Conservation (phyloP, 2,329 filamentous ascomycete genomes). For the Aureobasidium sp. region DNA sequence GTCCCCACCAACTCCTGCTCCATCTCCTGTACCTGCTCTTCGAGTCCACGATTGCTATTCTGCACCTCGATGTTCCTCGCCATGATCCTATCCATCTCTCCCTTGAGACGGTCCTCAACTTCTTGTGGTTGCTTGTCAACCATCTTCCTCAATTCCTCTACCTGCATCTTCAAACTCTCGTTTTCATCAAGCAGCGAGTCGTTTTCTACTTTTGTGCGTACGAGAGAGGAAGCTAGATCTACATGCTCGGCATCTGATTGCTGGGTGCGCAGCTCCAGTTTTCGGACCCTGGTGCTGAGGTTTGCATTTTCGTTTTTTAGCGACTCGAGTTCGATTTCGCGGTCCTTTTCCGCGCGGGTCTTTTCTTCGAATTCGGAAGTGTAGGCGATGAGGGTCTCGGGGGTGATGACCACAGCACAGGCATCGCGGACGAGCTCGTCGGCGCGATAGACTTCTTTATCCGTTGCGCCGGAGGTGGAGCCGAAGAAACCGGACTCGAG, state of each 20-base stretch:
- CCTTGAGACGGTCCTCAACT: constrained; percentile 70
- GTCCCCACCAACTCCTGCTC: constrained; percentile 86
- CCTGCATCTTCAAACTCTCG: constrained; percentile 76
- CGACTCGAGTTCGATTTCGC: constrained; percentile 69
- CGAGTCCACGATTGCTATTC: constrained; percentile 78
- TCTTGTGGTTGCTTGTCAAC: constrained; percentile 86
- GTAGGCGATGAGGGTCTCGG: constrained; percentile 73
- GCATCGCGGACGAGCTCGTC: constrained; percentile 91
- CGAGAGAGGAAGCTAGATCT: constrained; percentile 79
- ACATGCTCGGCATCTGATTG: constrained; percentile 86
- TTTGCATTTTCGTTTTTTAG: constrained; percentile 58
- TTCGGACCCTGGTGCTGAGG: constrained; percentile 67
- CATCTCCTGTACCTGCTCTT: constrained; percentile 84
- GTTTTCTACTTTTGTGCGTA: constrained; percentile 88
- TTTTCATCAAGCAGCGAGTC: constrained; percentile 83
- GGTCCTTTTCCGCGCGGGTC: constrained; percentile 68
- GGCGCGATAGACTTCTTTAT: constrained; percentile 92
- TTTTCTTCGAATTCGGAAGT: constrained; percentile 88
- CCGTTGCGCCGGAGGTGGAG: constrained; percentile 65
- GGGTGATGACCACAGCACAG: constrained; percentile 75
- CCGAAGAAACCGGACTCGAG: constrained; percentile 97
- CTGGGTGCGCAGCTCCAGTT: constrained; percentile 79
- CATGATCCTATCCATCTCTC: constrained; percentile 87
- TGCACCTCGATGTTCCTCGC: constrained; percentile 87
- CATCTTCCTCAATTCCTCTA: constrained; percentile 72